Percentiles rank a stretch among this genome's conserved stretches.
phyloP scores from a whole-genome alignment of 2,329 filamentous ascomycete genomes.

The Monosporascus cannonballus region DNA sequence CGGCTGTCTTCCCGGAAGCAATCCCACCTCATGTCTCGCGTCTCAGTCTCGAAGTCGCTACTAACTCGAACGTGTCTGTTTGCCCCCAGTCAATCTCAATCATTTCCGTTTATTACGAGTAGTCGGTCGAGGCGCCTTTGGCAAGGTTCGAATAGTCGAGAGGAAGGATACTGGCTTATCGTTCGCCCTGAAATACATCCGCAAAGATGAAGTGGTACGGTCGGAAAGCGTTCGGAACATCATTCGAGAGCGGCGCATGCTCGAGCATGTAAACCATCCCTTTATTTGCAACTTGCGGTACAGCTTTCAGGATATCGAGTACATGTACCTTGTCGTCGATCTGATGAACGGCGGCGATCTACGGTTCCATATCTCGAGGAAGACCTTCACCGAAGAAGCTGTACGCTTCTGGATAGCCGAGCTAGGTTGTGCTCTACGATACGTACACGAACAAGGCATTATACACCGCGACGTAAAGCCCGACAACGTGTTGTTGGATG shows the following conservation, averaged over 20 bases:
- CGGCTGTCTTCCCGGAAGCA: not conserved
- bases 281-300: conserved; percentile 98
- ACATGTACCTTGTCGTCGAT: conserved; percentile 98
- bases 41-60: not conserved
- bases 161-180: conserved; percentile 90
- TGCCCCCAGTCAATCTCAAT: conserved; percentile 76
- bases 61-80: conserved; percentile 18
- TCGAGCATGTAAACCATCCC: conserved; percentile 95
- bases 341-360: conserved; percentile 97
- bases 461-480: conserved; percentile 90
- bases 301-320: conserved; percentile 98
- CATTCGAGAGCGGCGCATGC: conserved; percentile 93
- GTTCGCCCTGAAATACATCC: conserved; percentile 96
- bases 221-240: conserved; percentile 98
- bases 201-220: conserved; percentile 98
- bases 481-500: conserved; percentile 83
- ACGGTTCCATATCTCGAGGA: conserved; percentile 94
- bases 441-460: conserved; percentile 80
- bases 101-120: conserved; percentile 94
- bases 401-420: conserved; percentile 97
- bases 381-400: conserved; percentile 95
- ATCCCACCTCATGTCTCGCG: not conserved
- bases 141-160: conserved; percentile 97
- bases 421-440: conserved; percentile 82
- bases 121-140: conserved; percentile 95